Evolutionary conservation across 495 filamentous ascomycete genomes (phyloP), one percentile per base, ranked within the genome.

Genomic region (Neurospora hispaniola): DNA sequence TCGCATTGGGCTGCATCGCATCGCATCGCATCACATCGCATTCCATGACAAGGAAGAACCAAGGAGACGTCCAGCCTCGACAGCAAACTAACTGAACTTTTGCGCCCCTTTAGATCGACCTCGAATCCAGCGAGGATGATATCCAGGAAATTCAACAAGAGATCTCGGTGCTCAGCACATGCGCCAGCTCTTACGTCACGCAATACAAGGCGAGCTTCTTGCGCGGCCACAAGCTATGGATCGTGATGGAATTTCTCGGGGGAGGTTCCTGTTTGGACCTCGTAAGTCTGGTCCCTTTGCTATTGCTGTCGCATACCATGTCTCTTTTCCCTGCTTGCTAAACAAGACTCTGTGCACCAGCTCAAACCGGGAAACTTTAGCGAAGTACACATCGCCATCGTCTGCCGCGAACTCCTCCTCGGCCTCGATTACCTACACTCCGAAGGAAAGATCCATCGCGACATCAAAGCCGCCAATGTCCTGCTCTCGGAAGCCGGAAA

Each of bases 111-210:
- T 77, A 97, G 92, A 99, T 99, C 81, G 96, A 99, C 84, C 91
- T 99, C 76, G 96, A 99, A 81, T 96, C 94, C 54, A 97, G 92
- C 81, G 96, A 97, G 80, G 96, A 99, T 81, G 96, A 99, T 79
- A 96, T 99, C 54, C 90, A 94, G 80, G 96, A 99, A 76, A 98
- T 99, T 73, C 95, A 98, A 75, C 93, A 97, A 79, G 96, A 99
- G 82, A 99, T 99, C 77, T 91, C 93, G 38, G 94, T 98, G 41
- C 88, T 99, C 73, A 94, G 94, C 80, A 97, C 96, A 74, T 97
- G 96, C 83, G 90, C 92, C 72, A 97, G 94, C 78, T 91, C 90
- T 40, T 97, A 90, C 79, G 95, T 99, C 78, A 97, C 96, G 41
- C 93, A 97, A 77, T 99, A 99, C 86, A 95, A 94, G 81, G 92